Percentiles rank a stretch among this genome's conserved stretches.
phyloP scores from a whole-genome alignment of 495 filamentous ascomycete genomes.

The Podospora pseudopauciseta region DNA sequence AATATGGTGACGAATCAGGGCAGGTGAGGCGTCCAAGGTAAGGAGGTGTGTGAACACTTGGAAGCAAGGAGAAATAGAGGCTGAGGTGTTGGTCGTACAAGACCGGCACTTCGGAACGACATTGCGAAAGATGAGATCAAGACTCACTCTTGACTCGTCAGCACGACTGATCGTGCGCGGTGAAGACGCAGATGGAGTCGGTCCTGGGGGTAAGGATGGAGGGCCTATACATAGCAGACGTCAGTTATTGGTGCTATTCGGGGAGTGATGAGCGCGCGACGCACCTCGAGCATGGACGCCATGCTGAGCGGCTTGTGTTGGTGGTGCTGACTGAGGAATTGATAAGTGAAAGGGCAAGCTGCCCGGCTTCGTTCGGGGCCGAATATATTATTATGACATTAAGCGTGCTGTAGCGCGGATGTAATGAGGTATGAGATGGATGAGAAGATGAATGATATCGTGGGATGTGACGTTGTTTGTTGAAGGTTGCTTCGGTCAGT shows the following conservation, averaged over 20 bases:
- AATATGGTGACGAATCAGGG: not conserved
- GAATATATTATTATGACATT: not conserved
- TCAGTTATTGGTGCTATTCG: conserved; percentile 3
- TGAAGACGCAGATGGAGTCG: conserved; percentile 65
- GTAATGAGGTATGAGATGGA: not conserved
- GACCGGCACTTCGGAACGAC: conserved; percentile 3
- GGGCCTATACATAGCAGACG: conserved; percentile 26
- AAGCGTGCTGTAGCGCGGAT: not conserved
- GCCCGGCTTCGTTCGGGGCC: not conserved
- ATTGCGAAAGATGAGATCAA: conserved; percentile 6
- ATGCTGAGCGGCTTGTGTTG: conserved; percentile 13
- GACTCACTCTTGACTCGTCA: conserved; percentile 69
- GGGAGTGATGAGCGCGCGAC: conserved; percentile 2
- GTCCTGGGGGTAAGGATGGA: conserved; percentile 53
- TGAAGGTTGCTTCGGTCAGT: not conserved
- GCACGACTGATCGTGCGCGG: conserved; percentile 76
- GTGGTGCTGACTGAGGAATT: conserved; percentile 13
- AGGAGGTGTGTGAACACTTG: conserved; percentile 2
- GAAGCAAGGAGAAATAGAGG: not conserved
- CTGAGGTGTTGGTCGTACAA: not conserved
- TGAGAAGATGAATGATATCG: not conserved
- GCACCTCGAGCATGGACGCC: conserved; percentile 26
- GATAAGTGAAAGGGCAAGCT: conserved; percentile 3
- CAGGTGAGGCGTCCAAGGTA: not conserved
- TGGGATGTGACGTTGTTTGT: not conserved